phyloP scores from a whole-genome alignment of 257 asterid genomes.

The Solanum arcanum region DNA sequence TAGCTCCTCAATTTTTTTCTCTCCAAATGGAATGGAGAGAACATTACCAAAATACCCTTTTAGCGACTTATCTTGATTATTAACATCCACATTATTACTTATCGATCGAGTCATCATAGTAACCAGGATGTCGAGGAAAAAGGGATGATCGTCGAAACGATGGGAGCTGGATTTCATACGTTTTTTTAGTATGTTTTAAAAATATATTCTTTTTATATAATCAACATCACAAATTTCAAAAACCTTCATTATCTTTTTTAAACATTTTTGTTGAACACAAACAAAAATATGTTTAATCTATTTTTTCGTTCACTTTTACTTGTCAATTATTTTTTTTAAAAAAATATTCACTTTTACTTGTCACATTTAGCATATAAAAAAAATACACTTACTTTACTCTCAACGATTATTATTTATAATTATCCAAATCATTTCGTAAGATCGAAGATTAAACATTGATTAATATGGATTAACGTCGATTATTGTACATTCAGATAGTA shows the following conservation, averaged over 20 bases:
- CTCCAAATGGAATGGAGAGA: neutral
- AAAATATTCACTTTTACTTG: too few species aligned
- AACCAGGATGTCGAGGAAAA: conserved; percentile 35
- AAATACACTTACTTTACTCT: too few species aligned
- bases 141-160: conserved; percentile 52
- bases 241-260: neutral
- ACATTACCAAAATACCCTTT: neutral
- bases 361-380: too few species aligned
- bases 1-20: neutral
- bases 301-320: too few species aligned
- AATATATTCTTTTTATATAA: neutral
- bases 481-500: too few species aligned
- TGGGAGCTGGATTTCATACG: conserved; percentile 4
- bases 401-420: too few species aligned
- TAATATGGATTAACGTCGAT: too few species aligned
- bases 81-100: neutral
- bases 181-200: too few species aligned
- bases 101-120: conserved; percentile 17
- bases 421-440: too few species aligned
- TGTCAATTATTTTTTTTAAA: too few species aligned
- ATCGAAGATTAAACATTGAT: too few species aligned
- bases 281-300: neutral
- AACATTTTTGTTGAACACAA: neutral
- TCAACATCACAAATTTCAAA: neutral
- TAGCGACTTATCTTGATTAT: neutral